A percentile compares a stretch with the other conserved stretches of the same genome.
Evolutionary conservation across 2,329 filamentous ascomycete species (phyloP).

Genomic region (Daldinia sp.): DNA sequence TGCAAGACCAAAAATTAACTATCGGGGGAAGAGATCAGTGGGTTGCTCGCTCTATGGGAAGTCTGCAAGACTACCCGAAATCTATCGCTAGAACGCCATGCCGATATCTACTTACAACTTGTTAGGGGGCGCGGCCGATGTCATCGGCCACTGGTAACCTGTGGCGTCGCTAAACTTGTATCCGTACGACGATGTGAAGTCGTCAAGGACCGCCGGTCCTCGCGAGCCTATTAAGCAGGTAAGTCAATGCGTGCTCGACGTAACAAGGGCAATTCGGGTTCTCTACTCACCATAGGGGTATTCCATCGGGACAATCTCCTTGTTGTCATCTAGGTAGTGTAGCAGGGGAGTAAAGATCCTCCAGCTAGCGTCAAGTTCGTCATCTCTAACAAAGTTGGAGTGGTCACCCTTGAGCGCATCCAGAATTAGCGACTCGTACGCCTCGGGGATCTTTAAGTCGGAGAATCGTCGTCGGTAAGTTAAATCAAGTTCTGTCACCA

Average conservation of each 20-base stretch:
- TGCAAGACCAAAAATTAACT: conserved; percentile 37
- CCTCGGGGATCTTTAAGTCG: conserved; percentile 98
- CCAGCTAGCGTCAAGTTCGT: conserved; percentile 97
- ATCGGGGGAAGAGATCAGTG: conserved; percentile 32
- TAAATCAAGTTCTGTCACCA: conserved; percentile 96
- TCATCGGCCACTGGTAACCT: conserved; percentile 93
- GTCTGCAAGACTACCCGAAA: conserved; percentile 40
- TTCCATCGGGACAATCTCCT: conserved; percentile 99
- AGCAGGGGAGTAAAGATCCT: conserved; percentile 97
- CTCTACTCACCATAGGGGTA: conserved; percentile 89
- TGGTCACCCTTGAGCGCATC: conserved; percentile 99
- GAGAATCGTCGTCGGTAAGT: conserved; percentile 99
- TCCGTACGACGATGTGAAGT: conserved; percentile 97
- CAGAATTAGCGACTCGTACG: conserved; percentile 96
- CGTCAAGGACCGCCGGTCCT: conserved; percentile 93
- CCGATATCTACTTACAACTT: conserved; percentile 73
- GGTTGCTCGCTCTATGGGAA: conserved; percentile 3
- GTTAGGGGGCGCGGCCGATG: conserved; percentile 72
- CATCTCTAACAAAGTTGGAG: conserved; percentile 98
- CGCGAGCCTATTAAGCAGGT: conserved; percentile 77
- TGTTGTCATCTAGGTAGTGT: conserved; percentile 98
- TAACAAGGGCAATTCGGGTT: neutral
- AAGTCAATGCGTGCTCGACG: conserved; percentile 37
- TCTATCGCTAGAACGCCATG: conserved; percentile 38
- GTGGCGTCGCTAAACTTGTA: conserved; percentile 99